Evolutionary conservation across 1,284 basidiomycete genomes (phyloP), one percentile per base, ranked within the genome.

Genomic region (Austroboletus rostrupii): DNA sequence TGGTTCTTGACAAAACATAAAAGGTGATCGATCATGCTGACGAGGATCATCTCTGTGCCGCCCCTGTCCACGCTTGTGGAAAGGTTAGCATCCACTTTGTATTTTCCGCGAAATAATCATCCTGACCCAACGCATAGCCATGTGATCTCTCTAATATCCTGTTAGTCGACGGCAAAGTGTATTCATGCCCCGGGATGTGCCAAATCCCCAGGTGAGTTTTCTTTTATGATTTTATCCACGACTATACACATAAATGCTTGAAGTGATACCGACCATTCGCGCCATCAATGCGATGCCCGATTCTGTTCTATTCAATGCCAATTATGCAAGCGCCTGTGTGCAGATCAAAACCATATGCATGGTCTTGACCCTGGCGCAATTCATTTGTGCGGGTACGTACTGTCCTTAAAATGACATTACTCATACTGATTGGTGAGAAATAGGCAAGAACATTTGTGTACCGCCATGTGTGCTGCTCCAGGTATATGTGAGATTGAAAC

Each of bases 401-500:
- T 9, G 20, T 7, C n/a, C 48, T 28, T 4, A 16, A 3, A 8
- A 3, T 2, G 21, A 20, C 1, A 4, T 42, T 9, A 11, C n/a
- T 31, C 12, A 37, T 36, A 8, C 33, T 54, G 14, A 56, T 39
- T 11, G 2, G 32, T 14, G 20, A 50, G 54, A 2, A n/a, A 20
- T 54, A 80, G 78, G 1, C 71, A 81, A 68, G 67, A 72, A 10
- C 80, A 84, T 59, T 48, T 68, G 16, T 83, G 82, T 57, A 50
- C 57, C 9, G 62, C 66, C 0, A 36, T 64, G 2, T 83, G 82
- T 54, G 55, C 65, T 35, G 67, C 73, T 0, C 55, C 59, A 0
- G 81, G 80, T 0, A 77, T 78, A 21, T 82, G 80, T 50, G 71
- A 81, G 49, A 81, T 84, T 6, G 78, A 79, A 33, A 79, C 75